A percentile compares a stretch with the other conserved stretches of the same genome.
Conservation (phyloP, 2,329 filamentous ascomycete genomes). For the Diaporthe vaccinii region DNA sequence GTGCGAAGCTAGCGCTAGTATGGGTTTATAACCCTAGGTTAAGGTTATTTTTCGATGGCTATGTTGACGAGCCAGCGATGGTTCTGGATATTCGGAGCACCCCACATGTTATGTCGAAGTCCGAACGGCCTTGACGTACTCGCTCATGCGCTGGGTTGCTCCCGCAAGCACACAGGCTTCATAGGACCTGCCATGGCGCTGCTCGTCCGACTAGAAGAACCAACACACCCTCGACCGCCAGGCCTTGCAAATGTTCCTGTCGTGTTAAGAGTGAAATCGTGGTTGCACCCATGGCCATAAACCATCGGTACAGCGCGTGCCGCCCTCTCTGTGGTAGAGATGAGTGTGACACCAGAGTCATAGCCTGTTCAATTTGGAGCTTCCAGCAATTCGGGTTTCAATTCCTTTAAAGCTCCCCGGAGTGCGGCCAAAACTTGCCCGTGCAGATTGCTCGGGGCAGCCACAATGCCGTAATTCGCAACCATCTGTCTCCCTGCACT, state of each 20-base stretch:
- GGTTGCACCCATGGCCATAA: not conserved
- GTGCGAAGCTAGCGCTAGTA: not conserved
- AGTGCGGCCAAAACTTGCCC: conserved; percentile 56
- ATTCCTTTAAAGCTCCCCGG: conserved; percentile 50
- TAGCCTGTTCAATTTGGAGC: conserved; percentile 22
- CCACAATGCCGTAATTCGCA: conserved; percentile 69
- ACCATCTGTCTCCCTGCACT: conserved; percentile 62
- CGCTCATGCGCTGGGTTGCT: not conserved
- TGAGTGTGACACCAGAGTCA: not conserved
- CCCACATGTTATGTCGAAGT: not conserved
- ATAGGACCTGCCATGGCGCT: not conserved
- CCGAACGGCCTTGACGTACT: not conserved
- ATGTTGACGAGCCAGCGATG: not conserved
- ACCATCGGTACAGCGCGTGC: not conserved
- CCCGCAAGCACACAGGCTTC: not conserved
- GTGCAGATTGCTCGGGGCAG: conserved; percentile 62
- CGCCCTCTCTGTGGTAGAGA: not conserved
- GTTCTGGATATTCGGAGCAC: not conserved
- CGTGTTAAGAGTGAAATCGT: not conserved
- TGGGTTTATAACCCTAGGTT: not conserved
- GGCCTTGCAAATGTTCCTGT: not conserved
- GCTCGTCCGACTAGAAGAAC: not conserved
- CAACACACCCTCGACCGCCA: not conserved
- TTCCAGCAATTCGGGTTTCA: conserved; percentile 51
- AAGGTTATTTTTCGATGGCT: not conserved